These are phyloP conservation scores for Volvox africanus DNA, from an alignment of 139 green algal genomes.

Conservation along the genomic window DNA sequence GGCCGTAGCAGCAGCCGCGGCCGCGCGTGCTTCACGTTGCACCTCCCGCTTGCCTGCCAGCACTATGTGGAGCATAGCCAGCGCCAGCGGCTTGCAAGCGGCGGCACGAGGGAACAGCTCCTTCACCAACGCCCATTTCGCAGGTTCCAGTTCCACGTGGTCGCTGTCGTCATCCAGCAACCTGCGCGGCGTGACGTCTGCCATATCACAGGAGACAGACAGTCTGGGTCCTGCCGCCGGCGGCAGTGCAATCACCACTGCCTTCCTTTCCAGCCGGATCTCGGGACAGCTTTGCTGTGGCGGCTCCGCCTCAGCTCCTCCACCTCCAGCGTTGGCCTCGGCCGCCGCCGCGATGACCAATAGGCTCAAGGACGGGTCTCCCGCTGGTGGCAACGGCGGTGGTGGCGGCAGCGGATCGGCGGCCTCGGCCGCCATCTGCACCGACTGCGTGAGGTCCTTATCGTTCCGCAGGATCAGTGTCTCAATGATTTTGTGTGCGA, in stretches of 20 bases:
- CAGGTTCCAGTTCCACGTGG: neutral
- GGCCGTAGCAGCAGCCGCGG: too few relatives aligned
- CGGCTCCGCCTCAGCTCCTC: neutral
- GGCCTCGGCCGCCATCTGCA: neutral
- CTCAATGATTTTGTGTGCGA: neutral
- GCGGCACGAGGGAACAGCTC: conserved; percentile 15
- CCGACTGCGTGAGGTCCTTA: neutral
- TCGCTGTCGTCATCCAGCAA: neutral
- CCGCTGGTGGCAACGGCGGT: neutral
- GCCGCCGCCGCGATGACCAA: too few relatives aligned
- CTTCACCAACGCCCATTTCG: conserved; percentile 1
- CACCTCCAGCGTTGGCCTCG: neutral
- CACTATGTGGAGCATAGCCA: conserved; percentile 19
- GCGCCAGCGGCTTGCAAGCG: conserved; percentile 27
- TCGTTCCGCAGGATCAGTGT: neutral
- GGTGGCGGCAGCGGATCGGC: neutral
- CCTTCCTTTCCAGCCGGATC: too few relatives aligned
- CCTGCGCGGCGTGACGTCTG: neutral
- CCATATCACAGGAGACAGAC: too few relatives aligned
- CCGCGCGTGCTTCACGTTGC: neutral
- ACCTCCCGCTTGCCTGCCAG: conserved; percentile 1
- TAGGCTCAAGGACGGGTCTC: neutral
- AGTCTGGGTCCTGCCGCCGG: too few relatives aligned
- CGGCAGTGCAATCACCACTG: too few relatives aligned
- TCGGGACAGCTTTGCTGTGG: too few relatives aligned